Base-by-base conservation (phyloP, 2,329 filamentous ascomycete species). In the Calonectria naviculata region DNA sequence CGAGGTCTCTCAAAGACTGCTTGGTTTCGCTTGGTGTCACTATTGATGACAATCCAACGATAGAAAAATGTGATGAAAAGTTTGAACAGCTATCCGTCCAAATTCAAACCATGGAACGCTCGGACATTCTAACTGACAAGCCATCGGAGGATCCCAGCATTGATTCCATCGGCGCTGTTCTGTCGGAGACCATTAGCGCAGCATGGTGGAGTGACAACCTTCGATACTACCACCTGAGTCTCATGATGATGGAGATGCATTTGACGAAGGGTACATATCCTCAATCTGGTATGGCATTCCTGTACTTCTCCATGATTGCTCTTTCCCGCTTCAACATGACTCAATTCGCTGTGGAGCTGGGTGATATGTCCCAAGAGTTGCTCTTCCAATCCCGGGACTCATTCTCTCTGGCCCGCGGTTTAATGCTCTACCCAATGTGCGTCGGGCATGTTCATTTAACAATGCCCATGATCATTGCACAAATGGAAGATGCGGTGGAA, bases 21-120 rank as follows among this genome's bases (percentile, higher is more conserved):
- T 84, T 98, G 19, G 85, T 84, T 31, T 92, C 92, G 15, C 87
- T 98, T 15, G 93, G 90, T 4, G 87, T 95, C 19, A 82, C 89
- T 1, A 85, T 97, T 15, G 89, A 92, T 38, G 86, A 91, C 2
- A 85, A 90, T 3, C 92, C 92, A 2, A 92, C 89, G 0, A 95
- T 92, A 80, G 91, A 95, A 75, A 90, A 93, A 75, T 97, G 94
- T 78, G 95, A 98, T 79, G 84, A 85, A 21, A 90, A 93, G 65
- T 98, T 97, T 76, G 87, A 91, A 74, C 86, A 87, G 64, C 84
- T 93, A 21, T 87, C 89, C n/a, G 81, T 87, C 3, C 87, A 88
- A 77, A 87, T 95, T 15, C 88, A 89, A 78, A 87, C 84, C 47
- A 89, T 89, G 82, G 91, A 91, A 49, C 84, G 83, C 31, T 76